Base-by-base conservation (phyloP, 164 flowering plant species). In the Chloranthus sessilifolius region DNA sequence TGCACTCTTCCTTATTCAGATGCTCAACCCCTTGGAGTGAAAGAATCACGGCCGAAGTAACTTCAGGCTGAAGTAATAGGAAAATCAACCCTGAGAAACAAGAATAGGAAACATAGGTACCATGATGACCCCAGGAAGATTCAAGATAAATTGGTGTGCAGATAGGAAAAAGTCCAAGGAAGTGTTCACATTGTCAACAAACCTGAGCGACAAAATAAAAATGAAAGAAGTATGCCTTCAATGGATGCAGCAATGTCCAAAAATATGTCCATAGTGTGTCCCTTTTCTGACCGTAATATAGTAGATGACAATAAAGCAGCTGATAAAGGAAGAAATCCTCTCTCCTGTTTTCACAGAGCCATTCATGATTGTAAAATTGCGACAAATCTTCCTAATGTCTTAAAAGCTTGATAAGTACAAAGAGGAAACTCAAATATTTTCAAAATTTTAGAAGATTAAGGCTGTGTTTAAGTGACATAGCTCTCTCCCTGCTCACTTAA, bases 261-360 rank as follows among this genome's bases (percentile, higher is more conserved):
- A 48, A 77, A 74, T 27, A 78, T 44, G 47, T 81, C 80, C 69
- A 70, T 49, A 16, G 62, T 50, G 62, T 58, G 74, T 46, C 87
- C 94, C 11, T 14, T 66, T 64, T 71, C 85, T 43, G 81, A 73
- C 23, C 80, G 84, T 59, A 80, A 59, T 22, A 49, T 36, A 37
- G 95, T 53, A 47, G 90, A 82, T 40, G 99, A 80, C 59, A 94
- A 67, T 58, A 94, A 61, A 37, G 97, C 99, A 68, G 77, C 87
- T 52, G 95, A 84, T 66, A 94, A 62, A 50, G 97, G 82, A 64
- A 89, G 83, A 76, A 94, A 87, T 16, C 99, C 99, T 37, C 92
- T 78, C 57, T 94, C 99, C 99, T 94, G 82, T 36, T 62, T 42
- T 42, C 58, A 72, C 43, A 29, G 20, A 60, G 47, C 46, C 38